A percentile compares a stretch with the other conserved stretches of the same genome.
Conservation (phyloP, 768 basidiomycete species). For the Sporobolomyces pararoseus region DNA sequence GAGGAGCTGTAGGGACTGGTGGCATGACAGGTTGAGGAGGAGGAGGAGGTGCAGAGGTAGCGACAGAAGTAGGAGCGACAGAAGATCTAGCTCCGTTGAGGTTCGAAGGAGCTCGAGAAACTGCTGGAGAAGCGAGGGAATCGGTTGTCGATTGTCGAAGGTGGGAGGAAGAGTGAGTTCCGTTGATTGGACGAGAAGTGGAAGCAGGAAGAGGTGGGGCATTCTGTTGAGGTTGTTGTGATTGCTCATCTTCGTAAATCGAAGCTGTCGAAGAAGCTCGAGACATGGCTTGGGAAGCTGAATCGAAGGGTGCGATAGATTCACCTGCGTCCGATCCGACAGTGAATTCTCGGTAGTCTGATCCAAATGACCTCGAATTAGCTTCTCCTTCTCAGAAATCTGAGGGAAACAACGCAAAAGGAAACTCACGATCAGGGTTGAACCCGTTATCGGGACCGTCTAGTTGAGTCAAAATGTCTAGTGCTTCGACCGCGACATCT, state of each 20-base stretch:
- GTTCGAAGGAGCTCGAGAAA: conserved; percentile 5
- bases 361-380: too few relatives aligned
- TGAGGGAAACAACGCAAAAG: background rate
- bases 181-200: background rate
- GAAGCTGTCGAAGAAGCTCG: conserved; percentile 29
- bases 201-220: background rate
- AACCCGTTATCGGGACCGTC: conserved; percentile 2
- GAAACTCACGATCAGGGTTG: conserved; percentile 12
- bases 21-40: conserved; percentile 22
- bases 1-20: conserved; percentile 31
- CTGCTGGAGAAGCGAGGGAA: background rate
- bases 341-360: conserved; percentile 26
- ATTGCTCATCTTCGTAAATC: conserved; percentile 12
- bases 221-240: background rate
- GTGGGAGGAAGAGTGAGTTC: background rate
- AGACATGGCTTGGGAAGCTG: conserved; percentile 40
- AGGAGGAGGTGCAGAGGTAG: background rate
- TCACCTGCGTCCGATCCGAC: conserved; percentile 29
- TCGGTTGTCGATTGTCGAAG: background rate
- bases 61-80: background rate
- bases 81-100: background rate
- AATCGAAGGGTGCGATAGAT: conserved; percentile 40
- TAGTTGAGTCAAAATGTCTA: conserved; percentile 24
- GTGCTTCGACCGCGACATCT: conserved; percentile 31
- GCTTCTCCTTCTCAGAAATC: background rate